phyloP scores from a whole-genome alignment of 1,284 basidiomycete species.

The Athelia sp. region DNA sequence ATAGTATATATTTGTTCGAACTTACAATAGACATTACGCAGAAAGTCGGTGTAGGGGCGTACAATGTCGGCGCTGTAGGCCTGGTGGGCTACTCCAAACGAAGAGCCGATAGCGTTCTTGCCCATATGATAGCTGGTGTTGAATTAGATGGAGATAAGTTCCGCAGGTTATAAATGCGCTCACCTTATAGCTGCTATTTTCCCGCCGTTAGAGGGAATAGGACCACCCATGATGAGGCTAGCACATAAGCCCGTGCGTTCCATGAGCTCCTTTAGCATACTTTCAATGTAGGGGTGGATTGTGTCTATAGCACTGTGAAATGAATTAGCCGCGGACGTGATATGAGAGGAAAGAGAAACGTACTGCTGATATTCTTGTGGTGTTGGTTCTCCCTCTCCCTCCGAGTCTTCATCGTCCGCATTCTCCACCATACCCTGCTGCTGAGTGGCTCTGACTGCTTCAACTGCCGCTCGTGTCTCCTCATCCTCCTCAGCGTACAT shows the following conservation, averaged over 20 bases:
- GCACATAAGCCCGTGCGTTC: neutral
- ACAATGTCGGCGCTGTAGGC: neutral
- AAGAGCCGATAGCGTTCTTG: neutral
- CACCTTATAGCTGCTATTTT: neutral
- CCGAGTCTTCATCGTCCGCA: neutral
- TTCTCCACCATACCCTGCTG: neutral
- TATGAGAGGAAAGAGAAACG: neutral
- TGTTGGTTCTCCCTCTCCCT: neutral
- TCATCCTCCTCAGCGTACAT: neutral
- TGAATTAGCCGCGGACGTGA: neutral
- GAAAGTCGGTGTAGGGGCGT: neutral
- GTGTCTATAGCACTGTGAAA: neutral
- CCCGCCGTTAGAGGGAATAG: neutral
- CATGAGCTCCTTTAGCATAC: neutral
- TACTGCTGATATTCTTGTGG: neutral
- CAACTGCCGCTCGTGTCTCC: neutral
- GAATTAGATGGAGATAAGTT: neutral
- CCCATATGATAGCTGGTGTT: neutral
- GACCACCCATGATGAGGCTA: neutral
- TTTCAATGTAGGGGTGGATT: neutral
- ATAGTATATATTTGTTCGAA: no score
- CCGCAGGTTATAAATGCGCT: neutral
- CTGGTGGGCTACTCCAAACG: neutral
- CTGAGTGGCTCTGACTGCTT: no score
- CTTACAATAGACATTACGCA: neutral